Evolutionary conservation across 169 alveolate species (phyloP).

Genomic region (Eimeria maxima): DNA sequence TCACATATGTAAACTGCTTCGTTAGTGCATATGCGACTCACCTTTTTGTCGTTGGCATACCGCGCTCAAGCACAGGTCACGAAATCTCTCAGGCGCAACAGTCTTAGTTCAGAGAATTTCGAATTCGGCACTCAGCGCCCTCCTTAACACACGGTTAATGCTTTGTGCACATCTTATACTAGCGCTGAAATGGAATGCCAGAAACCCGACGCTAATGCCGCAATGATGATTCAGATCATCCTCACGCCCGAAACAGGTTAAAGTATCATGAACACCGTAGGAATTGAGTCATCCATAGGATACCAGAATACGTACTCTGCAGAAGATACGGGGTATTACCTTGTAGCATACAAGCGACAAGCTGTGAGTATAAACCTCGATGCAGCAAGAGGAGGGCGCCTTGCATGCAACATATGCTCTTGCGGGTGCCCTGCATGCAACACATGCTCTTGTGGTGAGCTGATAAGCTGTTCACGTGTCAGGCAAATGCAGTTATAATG

Average conservation of each 20-base stretch:
- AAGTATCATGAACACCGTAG: not conserved
- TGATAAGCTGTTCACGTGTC: not conserved
- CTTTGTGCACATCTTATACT: not conserved
- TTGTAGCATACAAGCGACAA: not conserved
- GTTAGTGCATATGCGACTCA: too few relatives aligned
- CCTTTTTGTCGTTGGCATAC: too few relatives aligned
- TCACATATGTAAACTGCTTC: too few relatives aligned
- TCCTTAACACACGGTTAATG: too few relatives aligned
- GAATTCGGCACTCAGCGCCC: too few relatives aligned
- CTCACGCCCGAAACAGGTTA: not conserved
- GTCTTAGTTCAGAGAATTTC: too few relatives aligned
- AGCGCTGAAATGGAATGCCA: not conserved
- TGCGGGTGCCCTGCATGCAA: not conserved
- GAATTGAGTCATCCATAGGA: not conserved
- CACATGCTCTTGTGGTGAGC: not conserved
- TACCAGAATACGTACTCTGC: not conserved
- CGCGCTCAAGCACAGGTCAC: too few relatives aligned
- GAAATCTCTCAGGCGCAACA: too few relatives aligned
- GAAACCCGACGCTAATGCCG: not conserved
- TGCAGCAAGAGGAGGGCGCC: not conserved
- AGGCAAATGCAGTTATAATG: not conserved
- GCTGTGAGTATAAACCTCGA: not conserved
- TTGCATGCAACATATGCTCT: not conserved
- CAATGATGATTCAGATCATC: not conserved
- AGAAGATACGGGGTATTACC: not conserved